These are phyloP conservation scores for Eucalyptus pumila DNA, from an alignment of 345 rosid genomes.

Conservation along the genomic window DNA sequence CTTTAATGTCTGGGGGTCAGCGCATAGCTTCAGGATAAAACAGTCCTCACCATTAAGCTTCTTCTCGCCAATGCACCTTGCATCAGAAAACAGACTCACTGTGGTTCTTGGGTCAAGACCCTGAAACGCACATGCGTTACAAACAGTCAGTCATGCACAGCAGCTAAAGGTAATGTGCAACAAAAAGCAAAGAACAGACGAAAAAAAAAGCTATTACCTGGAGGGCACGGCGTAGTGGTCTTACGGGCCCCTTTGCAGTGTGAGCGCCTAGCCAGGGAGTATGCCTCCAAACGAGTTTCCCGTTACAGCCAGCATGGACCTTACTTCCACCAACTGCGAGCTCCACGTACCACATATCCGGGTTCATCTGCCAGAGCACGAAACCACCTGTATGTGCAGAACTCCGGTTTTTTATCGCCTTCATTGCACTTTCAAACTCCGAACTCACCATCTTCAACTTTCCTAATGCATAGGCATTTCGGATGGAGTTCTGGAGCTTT, in stretches of 20 bases:
- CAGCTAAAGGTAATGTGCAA: too few relatives aligned
- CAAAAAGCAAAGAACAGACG: neutral
- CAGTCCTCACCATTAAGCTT: conserved; percentile 17
- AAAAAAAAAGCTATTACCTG: conserved; percentile 12
- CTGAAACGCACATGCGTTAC: neutral
- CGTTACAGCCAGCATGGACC: conserved; percentile 39
- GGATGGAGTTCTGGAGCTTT: conserved; percentile 19
- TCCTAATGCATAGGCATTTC: conserved; percentile 31
- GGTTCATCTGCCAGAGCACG: conserved; percentile 36
- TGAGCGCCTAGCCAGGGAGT: conserved; percentile 40
- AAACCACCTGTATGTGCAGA: conserved; percentile 25
- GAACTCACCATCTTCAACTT: conserved; percentile 30
- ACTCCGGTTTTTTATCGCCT: conserved; percentile 7
- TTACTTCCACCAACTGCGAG: conserved; percentile 28
- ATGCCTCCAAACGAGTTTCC: conserved; percentile 39
- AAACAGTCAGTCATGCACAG: neutral
- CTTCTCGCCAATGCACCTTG: conserved; percentile 19
- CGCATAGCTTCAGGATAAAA: conserved; percentile 19
- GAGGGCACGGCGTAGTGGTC: conserved; percentile 34
- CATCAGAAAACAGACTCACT: conserved; percentile 10
- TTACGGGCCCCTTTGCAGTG: conserved; percentile 18
- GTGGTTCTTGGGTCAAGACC: conserved; percentile 29
- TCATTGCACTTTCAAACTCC: conserved; percentile 18
- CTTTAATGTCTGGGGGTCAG: conserved; percentile 11
- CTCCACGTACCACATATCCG: conserved; percentile 37